These are phyloP conservation scores for Endoconidiophora laricicola DNA, from an alignment of 2,329 filamentous ascomycete species.

Conservation along the genomic window DNA sequence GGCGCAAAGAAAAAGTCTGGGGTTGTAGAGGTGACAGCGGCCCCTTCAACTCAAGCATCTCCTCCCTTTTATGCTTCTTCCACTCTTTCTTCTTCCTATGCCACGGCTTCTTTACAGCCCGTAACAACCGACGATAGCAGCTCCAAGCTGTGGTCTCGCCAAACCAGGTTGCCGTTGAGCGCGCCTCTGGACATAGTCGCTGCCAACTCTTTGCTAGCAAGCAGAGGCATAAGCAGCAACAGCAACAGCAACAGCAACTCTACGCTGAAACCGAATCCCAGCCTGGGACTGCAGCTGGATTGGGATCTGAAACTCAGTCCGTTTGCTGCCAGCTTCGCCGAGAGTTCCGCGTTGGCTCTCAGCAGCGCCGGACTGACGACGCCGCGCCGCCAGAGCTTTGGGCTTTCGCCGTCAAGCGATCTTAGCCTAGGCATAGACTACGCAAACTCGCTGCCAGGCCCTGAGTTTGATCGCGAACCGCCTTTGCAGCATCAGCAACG, in stretches of 20 bases:
- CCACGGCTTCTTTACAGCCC: not conserved
- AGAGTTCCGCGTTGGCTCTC: conserved; percentile 3
- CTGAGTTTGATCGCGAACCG: no score
- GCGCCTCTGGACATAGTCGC: not conserved
- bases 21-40: no score
- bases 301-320: conserved; percentile 12
- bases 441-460: no score
- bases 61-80: not conserved
- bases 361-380: conserved; percentile 5
- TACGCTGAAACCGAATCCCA: not conserved
- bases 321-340: conserved; percentile 10
- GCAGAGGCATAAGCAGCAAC: not conserved
- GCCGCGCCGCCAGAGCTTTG: conserved; percentile 4
- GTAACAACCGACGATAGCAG: not conserved
- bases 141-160: not conserved
- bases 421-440: not conserved
- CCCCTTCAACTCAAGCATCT: no score
- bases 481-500: not conserved
- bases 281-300: conserved; percentile 7
- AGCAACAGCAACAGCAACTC: not conserved
- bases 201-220: not conserved
- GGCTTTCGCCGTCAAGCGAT: not conserved
- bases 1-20: no score
- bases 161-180: conserved; percentile 5
- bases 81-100: not conserved